Evolutionary conservation across 768 basidiomycete genomes (phyloP).

Genomic region (Pholiota molesta): DNA sequence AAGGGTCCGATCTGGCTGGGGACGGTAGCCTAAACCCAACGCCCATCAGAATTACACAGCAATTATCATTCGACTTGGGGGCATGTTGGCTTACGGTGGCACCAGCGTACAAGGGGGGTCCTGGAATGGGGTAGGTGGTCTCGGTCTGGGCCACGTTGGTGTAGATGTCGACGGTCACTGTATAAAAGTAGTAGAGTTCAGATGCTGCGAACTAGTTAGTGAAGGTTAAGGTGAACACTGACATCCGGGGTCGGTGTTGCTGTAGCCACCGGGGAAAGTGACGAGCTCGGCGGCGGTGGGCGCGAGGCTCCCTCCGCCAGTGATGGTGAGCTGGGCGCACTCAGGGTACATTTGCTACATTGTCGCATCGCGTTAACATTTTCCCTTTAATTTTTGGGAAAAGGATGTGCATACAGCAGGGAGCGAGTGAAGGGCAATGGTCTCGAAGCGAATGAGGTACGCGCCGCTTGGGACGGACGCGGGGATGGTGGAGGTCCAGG

Average conservation of each 20-base stretch:
- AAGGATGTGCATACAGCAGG: conserved; percentile 45
- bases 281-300: conserved; percentile 49
- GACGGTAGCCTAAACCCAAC: background rate
- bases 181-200: conserved; percentile 25
- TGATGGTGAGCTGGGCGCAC: conserved; percentile 47
- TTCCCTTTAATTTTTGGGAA: background rate
- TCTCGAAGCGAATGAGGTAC: conserved; percentile 54
- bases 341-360: conserved; percentile 73
- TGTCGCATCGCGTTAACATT: background rate
- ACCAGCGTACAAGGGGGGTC: conserved; percentile 47
- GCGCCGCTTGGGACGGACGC: conserved; percentile 43
- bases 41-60: background rate
- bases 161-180: conserved; percentile 46
- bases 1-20: background rate
- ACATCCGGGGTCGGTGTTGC: conserved; percentile 45
- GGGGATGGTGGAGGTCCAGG: conserved; percentile 50
- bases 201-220: conserved; percentile 4
- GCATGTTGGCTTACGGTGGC: conserved; percentile 14
- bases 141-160: conserved; percentile 37
- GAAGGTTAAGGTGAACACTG: conserved; percentile 17
- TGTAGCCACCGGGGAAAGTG: conserved; percentile 50
- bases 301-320: conserved; percentile 40
- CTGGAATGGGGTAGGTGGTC: conserved; percentile 47
- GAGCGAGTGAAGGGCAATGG: conserved; percentile 50
- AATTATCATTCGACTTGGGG: too few relatives aligned